These are phyloP conservation scores for Verticillium tricorpus DNA, from an alignment of 2,329 filamentous ascomycete genomes.

Conservation along the genomic window DNA sequence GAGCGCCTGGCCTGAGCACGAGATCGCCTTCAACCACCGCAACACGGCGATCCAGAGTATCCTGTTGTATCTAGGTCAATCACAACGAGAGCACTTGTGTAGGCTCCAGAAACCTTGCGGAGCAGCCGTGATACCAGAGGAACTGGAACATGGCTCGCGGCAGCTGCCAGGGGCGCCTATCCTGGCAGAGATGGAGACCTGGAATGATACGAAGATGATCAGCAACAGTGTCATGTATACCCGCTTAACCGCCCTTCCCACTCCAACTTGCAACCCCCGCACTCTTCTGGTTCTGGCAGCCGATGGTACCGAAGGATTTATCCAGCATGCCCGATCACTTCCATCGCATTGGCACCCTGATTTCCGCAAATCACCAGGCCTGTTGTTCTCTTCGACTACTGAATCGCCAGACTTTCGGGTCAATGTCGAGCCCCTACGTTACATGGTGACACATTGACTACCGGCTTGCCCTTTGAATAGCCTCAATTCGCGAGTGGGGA, in stretches of 20 bases:
- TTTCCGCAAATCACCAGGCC: not conserved
- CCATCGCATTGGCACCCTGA: not conserved
- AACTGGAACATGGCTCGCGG: no score
- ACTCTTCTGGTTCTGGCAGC: not conserved
- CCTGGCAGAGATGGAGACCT: not conserved
- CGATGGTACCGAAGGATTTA: not conserved
- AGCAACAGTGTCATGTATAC: not conserved
- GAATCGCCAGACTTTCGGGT: not conserved
- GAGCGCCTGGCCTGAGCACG: no score
- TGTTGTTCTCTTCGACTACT: not conserved
- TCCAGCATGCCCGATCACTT: not conserved
- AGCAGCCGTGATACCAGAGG: no score
- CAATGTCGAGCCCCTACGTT: not conserved
- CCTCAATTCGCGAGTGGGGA: constrained; percentile 11
- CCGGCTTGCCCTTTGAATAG: constrained; percentile 8
- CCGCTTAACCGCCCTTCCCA: not conserved
- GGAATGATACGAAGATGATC: not conserved
- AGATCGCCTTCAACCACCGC: no score
- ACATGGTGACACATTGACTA: not conserved
- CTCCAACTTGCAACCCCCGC: not conserved
- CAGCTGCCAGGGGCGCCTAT: not conserved
- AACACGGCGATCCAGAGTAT: no score
- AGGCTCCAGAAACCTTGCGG: no score
- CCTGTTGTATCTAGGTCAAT: no score
- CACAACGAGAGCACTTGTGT: no score